These are phyloP conservation scores for Euphorbia schlechtendalii DNA, from an alignment of 441 rosid species.

Conservation along the genomic window DNA sequence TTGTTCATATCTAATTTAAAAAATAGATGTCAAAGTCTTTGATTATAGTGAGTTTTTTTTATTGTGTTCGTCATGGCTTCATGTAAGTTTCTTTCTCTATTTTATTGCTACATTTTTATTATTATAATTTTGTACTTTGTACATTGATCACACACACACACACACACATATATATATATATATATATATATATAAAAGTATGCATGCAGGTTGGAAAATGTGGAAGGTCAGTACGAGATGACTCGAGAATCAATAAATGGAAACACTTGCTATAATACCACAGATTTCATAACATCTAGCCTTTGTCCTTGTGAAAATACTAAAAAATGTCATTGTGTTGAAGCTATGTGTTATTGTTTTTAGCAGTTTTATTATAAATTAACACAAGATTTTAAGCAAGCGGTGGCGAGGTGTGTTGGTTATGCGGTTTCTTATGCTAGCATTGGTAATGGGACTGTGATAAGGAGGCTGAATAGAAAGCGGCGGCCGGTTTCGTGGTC, in stretches of 20 bases:
- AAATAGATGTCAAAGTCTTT: background rate
- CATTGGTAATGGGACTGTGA: no score
- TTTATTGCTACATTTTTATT: no score
- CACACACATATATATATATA: no score
- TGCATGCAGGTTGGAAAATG: background rate
- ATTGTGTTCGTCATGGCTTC: background rate
- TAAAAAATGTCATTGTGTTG: background rate
- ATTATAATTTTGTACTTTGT: no score
- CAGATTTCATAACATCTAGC: background rate
- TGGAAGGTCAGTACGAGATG: background rate
- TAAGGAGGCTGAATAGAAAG: no score
- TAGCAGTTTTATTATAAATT: background rate
- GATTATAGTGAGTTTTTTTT: background rate
- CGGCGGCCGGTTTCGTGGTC: no score
- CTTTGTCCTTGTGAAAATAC: background rate
- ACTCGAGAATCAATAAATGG: background rate
- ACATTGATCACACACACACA: background rate
- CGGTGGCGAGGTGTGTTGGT: no score
- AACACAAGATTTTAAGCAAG: background rate
- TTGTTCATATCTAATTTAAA: background rate
- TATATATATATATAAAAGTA: no score
- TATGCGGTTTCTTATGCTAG: no score
- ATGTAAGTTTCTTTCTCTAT: background rate
- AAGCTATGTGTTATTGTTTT: background rate
- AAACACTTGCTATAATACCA: background rate